phyloP scores from a whole-genome alignment of 2,329 filamentous ascomycete genomes.

The Colletotrichum acutatum region DNA sequence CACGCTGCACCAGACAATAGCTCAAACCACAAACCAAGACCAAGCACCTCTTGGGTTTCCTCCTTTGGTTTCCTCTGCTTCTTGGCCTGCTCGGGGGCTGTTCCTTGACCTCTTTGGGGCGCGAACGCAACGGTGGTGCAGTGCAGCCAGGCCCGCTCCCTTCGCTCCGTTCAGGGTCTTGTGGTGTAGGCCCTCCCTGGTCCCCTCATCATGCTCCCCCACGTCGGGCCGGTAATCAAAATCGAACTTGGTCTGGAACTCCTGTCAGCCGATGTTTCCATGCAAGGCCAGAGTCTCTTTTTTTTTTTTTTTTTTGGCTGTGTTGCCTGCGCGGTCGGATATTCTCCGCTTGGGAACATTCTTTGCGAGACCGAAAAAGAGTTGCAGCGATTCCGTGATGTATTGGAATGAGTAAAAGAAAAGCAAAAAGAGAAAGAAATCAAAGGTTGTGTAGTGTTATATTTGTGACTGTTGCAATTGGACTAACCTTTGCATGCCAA shows the following conservation, averaged over 20 bases:
- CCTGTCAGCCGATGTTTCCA: slow-evolving; percentile 31
- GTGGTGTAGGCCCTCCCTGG: neutral
- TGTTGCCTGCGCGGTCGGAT: neutral
- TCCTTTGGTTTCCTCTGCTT: too few species aligned
- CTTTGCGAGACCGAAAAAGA: slow-evolving; percentile 2
- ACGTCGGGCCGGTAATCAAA: slow-evolving; percentile 27
- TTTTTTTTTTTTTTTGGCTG: neutral
- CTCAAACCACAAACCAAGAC: neutral
- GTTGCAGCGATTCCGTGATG: too few species aligned
- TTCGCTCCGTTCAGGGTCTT: neutral
- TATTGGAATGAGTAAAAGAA: neutral
- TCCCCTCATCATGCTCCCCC: slow-evolving; percentile 17
- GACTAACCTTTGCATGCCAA: slow-evolving; percentile 4
- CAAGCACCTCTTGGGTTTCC: neutral
- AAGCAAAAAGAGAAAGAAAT: neutral
- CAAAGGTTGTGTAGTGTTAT: neutral
- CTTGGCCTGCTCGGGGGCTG: neutral
- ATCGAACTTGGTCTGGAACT: slow-evolving; percentile 30
- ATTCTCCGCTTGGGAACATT: neutral
- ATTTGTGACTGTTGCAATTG: neutral
- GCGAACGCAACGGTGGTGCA: neutral
- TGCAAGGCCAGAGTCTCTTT: slow-evolving; percentile 20
- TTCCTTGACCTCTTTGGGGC: neutral
- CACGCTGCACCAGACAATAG: neutral
- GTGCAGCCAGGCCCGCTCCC: neutral